Percentiles rank a stretch among this genome's conserved stretches.
Evolutionary conservation across 306 rosid species (phyloP).

Genomic region (Hippophae gyantsensis): DNA sequence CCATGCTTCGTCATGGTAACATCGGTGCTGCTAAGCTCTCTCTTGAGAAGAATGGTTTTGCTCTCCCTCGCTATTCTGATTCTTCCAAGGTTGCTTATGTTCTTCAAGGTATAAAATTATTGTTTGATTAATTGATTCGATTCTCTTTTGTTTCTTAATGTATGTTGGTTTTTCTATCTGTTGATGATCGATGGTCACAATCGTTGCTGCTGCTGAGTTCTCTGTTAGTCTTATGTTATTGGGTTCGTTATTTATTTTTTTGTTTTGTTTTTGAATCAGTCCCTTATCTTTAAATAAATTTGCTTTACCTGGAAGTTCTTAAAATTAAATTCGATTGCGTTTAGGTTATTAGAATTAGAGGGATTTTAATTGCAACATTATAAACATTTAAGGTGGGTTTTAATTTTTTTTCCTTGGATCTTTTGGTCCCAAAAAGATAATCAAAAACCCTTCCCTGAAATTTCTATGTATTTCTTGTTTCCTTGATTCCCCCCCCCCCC

Average conservation of each 20-base stretch:
- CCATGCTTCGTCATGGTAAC: slow-evolving; percentile 62
- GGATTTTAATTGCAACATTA: too few species aligned
- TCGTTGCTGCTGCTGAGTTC: neutral
- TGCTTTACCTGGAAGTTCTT: neutral
- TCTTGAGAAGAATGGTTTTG: slow-evolving; percentile 60
- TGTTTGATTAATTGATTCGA: neutral
- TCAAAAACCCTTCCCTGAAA: too few species aligned
- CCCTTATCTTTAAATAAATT: neutral
- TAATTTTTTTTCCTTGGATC: too few species aligned
- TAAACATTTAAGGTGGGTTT: too few species aligned
- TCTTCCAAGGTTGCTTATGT: slow-evolving; percentile 69
- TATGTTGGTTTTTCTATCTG: neutral
- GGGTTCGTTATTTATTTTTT: neutral
- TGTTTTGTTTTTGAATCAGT: neutral
- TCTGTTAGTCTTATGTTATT: neutral
- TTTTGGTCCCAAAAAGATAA: too few species aligned
- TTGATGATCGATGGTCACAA: neutral
- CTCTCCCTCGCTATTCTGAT: slow-evolving; percentile 64
- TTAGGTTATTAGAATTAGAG: neutral
- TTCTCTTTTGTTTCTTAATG: too few species aligned
- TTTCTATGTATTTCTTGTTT: too few species aligned
- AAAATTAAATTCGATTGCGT: neutral
- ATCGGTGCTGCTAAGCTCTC: slow-evolving; percentile 70
- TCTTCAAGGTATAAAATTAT: slow-evolving; percentile 47
- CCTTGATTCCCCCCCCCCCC: too few species aligned